Evolutionary conservation across 768 basidiomycete genomes (phyloP).

Genomic region (Cyathus striatus): DNA sequence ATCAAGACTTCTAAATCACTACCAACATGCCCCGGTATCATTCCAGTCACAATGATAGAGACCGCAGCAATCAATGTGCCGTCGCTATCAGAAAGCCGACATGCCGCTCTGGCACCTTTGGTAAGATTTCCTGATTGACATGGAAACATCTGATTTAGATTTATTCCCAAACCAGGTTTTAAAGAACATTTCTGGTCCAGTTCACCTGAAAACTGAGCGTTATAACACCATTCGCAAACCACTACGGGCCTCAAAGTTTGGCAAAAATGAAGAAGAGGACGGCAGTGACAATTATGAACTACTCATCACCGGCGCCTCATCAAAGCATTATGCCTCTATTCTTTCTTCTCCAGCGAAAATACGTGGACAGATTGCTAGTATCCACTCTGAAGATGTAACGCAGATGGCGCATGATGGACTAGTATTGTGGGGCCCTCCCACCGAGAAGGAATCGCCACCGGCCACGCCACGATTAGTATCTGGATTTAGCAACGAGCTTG

Average conservation of each 20-base stretch:
- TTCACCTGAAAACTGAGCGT: not conserved
- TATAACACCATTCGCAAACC: not conserved
- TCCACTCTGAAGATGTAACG: conserved; percentile 45
- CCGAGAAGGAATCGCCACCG: conserved; percentile 8
- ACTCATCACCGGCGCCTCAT: conserved; percentile 25
- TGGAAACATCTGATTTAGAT: not conserved
- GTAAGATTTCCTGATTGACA: conserved; percentile 25
- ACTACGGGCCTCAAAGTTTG: not conserved
- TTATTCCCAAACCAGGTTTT: conserved; percentile 30
- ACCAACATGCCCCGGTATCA: conserved; percentile 30
- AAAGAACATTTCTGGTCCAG: conserved; percentile 21
- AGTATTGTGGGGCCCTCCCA: conserved; percentile 33
- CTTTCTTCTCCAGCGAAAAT: conserved; percentile 34
- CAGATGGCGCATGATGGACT: conserved; percentile 42
- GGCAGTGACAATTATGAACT: conserved; percentile 48
- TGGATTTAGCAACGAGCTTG: too few relatives aligned
- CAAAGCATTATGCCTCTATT: conserved; percentile 33
- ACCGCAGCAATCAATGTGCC: conserved; percentile 37
- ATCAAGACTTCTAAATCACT: conserved; percentile 21
- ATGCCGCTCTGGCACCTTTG: conserved; percentile 47
- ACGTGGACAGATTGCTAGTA: conserved; percentile 32
- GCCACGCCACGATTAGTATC: too few relatives aligned
- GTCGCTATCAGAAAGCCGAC: conserved; percentile 45
- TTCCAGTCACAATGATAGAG: conserved; percentile 50
- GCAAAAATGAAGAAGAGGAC: conserved; percentile 5